A percentile compares a stretch with the other conserved stretches of the same genome.
phyloP scores from a whole-genome alignment of 331 rosid species.

The Arachis monticola region DNA sequence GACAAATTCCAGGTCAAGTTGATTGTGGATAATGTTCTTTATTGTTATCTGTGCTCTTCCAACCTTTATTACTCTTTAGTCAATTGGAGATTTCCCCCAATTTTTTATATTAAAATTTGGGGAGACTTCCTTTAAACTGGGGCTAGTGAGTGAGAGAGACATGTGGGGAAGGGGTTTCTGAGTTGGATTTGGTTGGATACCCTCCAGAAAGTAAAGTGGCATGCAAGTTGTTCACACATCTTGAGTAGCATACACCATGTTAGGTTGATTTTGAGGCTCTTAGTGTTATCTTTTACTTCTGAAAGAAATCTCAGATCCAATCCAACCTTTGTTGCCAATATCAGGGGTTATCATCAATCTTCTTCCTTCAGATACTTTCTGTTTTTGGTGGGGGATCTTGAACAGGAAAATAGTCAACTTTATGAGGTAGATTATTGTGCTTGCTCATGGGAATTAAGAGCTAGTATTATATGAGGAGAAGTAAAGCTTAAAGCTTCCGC shows the following conservation, averaged over 20 bases:
- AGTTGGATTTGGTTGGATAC: constrained; percentile 33
- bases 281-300: constrained; percentile 12
- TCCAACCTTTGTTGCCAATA: constrained; percentile 36
- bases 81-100: constrained; percentile 33
- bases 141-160: constrained; percentile 37
- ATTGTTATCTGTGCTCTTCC: constrained; percentile 30
- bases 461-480: constrained; percentile 19
- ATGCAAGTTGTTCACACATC: constrained; percentile 37
- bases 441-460: constrained; percentile 22
- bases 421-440: constrained; percentile 22
- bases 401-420: constrained; percentile 31
- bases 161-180: constrained; percentile 41
- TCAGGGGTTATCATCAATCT: constrained; percentile 29
- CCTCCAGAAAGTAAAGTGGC: constrained; percentile 37
- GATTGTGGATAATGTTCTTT: constrained; percentile 41
- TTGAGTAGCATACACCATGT: constrained; percentile 34
- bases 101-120: background rate
- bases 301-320: constrained; percentile 38
- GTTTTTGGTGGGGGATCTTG: constrained; percentile 32
- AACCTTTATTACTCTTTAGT: constrained; percentile 25
- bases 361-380: constrained; percentile 33
- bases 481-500: constrained; percentile 29
- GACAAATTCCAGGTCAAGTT: constrained; percentile 33
- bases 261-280: constrained; percentile 41
- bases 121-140: background rate